Evolutionary conservation across 139 green algal species (phyloP), one percentile per base, ranked within the genome.

Genomic region (Chlorella ohadii): DNA sequence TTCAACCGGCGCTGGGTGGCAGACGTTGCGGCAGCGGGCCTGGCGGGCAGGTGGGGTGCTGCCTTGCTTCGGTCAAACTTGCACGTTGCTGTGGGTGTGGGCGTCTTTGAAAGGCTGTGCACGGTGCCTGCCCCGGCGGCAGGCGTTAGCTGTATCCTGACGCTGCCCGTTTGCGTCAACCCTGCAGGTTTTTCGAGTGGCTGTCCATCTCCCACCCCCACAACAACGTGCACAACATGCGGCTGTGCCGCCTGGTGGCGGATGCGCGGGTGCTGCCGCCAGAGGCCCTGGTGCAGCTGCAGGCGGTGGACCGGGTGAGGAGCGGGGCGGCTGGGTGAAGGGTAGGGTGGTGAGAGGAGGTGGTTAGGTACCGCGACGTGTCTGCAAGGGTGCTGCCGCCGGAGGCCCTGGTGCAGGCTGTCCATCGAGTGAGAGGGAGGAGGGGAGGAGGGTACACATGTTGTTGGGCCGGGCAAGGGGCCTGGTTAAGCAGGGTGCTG

Each of bases 191-290:
- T 82, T 97, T 98, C 81, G 90, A 94, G 44, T 97, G 96, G 87
- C 90, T 99, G 59, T 92, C 89, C 12, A 89, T 97, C 51, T 91
- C 96, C 55, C 93, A 97, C 85, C 83, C 92, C 56, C 95, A 98
- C 93, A 98, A 98, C 93, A 98, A 98, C 88, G 94, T 97, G 87
- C 95, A 98, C 91, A 97, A 97, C 91, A 93, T 98, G 22, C 84
- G 92, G 19, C 86, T 99, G 31, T 98, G 95, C 88, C 89, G 91
- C 47, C 85, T 93, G 68, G 82, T 97, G 36, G 86, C 94, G 15
- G 82, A 88, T 13, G 78, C 78, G 23, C 51, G 31, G 17, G 87
- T 72, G 36, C 61, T 94, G 55, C 65, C 68, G 4, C 78, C 83
- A 4, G 23, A 23, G 12, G 72, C 66, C 55, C 76, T 95, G 61